Conservation (phyloP, 2,329 filamentous ascomycete species). For the Teratosphaeria nubilosa region DNA sequence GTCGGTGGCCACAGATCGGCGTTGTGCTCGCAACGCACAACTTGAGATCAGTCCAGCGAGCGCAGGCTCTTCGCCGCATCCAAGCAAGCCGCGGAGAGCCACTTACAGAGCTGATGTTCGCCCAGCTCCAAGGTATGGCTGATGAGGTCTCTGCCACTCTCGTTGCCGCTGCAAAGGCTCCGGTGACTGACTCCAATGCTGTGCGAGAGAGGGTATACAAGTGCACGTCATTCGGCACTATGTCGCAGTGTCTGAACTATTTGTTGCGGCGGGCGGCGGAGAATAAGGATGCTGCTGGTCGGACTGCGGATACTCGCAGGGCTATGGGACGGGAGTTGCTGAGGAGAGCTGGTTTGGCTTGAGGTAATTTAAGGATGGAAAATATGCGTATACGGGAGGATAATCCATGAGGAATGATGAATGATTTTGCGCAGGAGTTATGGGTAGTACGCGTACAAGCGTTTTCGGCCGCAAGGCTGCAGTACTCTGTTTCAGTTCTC, state of each 20-base stretch:
- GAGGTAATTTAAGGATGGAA: background rate
- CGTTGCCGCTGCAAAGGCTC: slow-evolving; percentile 35
- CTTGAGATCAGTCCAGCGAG: slow-evolving; percentile 53
- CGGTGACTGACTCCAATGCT: slow-evolving; percentile 23
- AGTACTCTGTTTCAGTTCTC: too few relatives aligned
- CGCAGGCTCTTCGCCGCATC: slow-evolving; percentile 39
- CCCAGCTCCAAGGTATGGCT: slow-evolving; percentile 90
- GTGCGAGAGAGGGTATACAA: slow-evolving; percentile 42
- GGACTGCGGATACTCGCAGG: slow-evolving; percentile 42
- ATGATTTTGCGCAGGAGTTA: background rate
- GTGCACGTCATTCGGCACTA: slow-evolving; percentile 46
- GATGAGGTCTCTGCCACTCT: slow-evolving; percentile 64
- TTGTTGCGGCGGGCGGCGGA: slow-evolving; percentile 48
- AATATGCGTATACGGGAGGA: background rate
- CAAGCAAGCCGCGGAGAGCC: slow-evolving; percentile 31
- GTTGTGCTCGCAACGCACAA: slow-evolving; percentile 81
- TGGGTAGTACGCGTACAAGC: background rate
- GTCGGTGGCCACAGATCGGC: slow-evolving; percentile 33
- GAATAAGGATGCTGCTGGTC: slow-evolving; percentile 50
- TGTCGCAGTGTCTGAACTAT: slow-evolving; percentile 72
- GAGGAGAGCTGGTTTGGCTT: slow-evolving; percentile 11
- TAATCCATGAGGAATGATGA: background rate
- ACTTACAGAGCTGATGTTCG: slow-evolving; percentile 49
- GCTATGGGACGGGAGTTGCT: slow-evolving; percentile 43
- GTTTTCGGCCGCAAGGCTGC: background rate